Conservation (phyloP, 805 yeast genomes). For the Spathaspora sp. region DNA sequence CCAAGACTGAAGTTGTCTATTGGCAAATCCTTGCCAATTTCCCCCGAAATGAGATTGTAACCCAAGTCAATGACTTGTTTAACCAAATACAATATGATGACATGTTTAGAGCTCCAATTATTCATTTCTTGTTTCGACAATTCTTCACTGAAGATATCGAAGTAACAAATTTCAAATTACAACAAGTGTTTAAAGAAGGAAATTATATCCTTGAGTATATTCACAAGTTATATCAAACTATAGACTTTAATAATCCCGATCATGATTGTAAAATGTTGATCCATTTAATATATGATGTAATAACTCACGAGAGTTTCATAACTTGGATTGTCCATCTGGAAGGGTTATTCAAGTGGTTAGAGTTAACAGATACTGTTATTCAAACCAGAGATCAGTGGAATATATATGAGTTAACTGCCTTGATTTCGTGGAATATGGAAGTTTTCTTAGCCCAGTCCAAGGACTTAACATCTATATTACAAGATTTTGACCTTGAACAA, state of each 20-base stretch:
- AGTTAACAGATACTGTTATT: slow-evolving; percentile 27
- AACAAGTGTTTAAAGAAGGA: slow-evolving; percentile 4
- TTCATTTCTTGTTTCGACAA: slow-evolving; percentile 10
- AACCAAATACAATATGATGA: neutral
- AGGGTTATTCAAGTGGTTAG: slow-evolving; percentile 12
- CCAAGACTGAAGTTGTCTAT: slow-evolving; percentile 14
- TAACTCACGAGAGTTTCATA: slow-evolving; percentile 28
- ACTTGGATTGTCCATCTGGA: slow-evolving; percentile 14
- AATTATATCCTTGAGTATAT: slow-evolving; percentile 5
- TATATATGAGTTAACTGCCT: slow-evolving; percentile 29
- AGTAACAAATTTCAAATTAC: slow-evolving; percentile 13
- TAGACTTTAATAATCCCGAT: slow-evolving; percentile 11
- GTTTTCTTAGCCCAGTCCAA: slow-evolving; percentile 18
- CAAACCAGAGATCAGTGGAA: slow-evolving; percentile 38
- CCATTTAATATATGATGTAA: slow-evolving; percentile 17
- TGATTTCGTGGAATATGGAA: slow-evolving; percentile 41
- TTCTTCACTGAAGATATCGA: slow-evolving; percentile 24
- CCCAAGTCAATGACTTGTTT: neutral
- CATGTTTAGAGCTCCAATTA: slow-evolving; percentile 5
- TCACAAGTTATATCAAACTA: slow-evolving; percentile 8
- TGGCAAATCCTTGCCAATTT: slow-evolving; percentile 23
- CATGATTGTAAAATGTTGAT: slow-evolving; percentile 15
- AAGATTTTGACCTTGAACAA: slow-evolving; percentile 9
- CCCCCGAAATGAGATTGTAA: slow-evolving; percentile 6
- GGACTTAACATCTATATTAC: slow-evolving; percentile 11